A percentile compares a stretch with the other conserved stretches of the same genome.
These are phyloP conservation scores for Phytopythium cucurbitacearum DNA, from an alignment of 352 stramenopile genomes.

Conservation along the genomic window DNA sequence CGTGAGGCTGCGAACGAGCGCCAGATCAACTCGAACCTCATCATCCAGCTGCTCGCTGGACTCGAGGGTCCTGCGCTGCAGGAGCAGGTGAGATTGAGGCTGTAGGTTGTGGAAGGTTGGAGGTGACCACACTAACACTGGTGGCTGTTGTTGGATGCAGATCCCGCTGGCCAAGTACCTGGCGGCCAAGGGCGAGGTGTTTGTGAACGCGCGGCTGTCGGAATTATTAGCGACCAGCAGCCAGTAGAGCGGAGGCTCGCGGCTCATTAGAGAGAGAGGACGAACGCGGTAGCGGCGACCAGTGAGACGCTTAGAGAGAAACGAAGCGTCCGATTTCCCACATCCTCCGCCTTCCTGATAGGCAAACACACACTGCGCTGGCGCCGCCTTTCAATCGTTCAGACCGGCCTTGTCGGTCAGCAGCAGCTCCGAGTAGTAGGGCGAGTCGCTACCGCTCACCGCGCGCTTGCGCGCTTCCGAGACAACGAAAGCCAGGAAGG, in stretches of 20 bases:
- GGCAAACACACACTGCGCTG: not conserved
- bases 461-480: slow-evolving; percentile 30
- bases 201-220: slow-evolving; percentile 45
- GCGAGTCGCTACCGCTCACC: slow-evolving; percentile 14
- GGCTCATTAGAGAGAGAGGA: no score
- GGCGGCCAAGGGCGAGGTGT: slow-evolving; percentile 77
- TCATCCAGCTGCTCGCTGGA: slow-evolving; percentile 63
- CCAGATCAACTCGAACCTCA: slow-evolving; percentile 79
- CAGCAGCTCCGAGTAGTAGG: slow-evolving; percentile 62
- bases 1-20: slow-evolving; percentile 53
- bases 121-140: slow-evolving; percentile 3
- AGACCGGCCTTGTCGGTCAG: slow-evolving; percentile 52
- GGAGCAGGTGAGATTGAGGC: slow-evolving; percentile 29
- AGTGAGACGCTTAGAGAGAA: not conserved
- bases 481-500: slow-evolving; percentile 33
- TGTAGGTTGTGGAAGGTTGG: not conserved
- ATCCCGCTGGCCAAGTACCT: slow-evolving; percentile 75
- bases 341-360: no score
- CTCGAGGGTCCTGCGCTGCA: slow-evolving; percentile 55
- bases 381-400: slow-evolving; percentile 2
- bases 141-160: slow-evolving; percentile 17
- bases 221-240: slow-evolving; percentile 47
- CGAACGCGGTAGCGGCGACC: no score
- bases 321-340: no score
- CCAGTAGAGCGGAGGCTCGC: not conserved